Evolutionary conservation across 148 eudicot species (phyloP).

Genomic region (Rhododendron williamsianum): DNA sequence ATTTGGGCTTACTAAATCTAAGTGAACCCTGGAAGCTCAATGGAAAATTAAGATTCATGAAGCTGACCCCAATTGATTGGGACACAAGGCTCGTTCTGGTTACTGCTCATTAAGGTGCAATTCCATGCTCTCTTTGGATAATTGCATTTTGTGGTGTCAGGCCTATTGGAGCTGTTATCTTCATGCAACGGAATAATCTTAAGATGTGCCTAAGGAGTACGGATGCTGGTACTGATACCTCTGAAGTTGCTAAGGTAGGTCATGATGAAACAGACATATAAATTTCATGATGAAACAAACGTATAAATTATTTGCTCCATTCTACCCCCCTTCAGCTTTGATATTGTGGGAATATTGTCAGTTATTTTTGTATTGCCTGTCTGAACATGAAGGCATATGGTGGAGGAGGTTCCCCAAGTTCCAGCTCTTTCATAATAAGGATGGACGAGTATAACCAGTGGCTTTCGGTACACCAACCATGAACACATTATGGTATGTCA

Average conservation of each 20-base stretch:
- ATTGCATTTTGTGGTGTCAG: constrained; percentile 27
- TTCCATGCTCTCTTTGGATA: neutral
- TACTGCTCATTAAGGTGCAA: neutral
- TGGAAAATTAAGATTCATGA: too few species aligned
- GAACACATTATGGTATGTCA: constrained; percentile 16
- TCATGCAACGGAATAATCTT: constrained; percentile 72
- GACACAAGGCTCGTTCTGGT: neutral
- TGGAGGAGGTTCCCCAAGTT: constrained; percentile 75
- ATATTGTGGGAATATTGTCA: neutral
- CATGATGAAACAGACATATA: neutral
- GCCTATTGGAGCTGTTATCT: constrained; percentile 90
- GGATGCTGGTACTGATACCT: constrained; percentile 62
- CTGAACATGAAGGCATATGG: constrained; percentile 69
- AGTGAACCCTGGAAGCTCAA: neutral
- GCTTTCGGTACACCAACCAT: constrained; percentile 32
- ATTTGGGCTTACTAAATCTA: neutral
- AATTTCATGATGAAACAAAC: neutral
- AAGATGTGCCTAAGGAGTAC: constrained; percentile 87
- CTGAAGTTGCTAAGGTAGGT: constrained; percentile 88
- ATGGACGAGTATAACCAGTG: constrained; percentile 96
- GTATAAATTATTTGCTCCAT: neutral
- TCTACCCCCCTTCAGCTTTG: neutral
- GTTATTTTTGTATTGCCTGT: constrained; percentile 9
- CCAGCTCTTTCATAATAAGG: constrained; percentile 86
- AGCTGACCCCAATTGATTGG: too few species aligned